phyloP scores from a whole-genome alignment of 305 asterid species.

The Rubia tinctorum region DNA sequence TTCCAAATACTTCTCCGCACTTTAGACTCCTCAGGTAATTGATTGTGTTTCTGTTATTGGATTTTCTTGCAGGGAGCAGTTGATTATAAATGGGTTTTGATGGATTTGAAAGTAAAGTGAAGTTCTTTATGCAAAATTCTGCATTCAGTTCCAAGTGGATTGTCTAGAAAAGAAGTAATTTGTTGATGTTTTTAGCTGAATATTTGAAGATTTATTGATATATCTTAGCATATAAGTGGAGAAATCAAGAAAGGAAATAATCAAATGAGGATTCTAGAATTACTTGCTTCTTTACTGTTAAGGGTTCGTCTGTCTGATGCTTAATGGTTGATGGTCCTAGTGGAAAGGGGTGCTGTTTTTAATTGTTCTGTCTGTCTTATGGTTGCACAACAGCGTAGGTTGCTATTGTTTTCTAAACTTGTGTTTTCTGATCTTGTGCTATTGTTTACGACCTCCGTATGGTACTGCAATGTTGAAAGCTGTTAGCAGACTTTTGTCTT shows the following conservation, averaged over 20 bases:
- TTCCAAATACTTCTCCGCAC: conserved; percentile 46
- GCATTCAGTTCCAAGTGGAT: not conserved
- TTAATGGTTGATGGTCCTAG: too few relatives aligned
- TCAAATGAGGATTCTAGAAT: not conserved
- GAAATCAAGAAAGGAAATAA: not conserved
- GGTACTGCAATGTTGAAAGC: too few relatives aligned
- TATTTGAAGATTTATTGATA: not conserved
- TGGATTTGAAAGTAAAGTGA: not conserved
- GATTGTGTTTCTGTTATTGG: not conserved
- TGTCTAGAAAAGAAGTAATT: not conserved
- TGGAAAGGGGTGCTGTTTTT: too few relatives aligned
- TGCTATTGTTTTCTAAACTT: too few relatives aligned
- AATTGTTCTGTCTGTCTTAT: too few relatives aligned
- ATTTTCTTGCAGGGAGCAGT: not conserved
- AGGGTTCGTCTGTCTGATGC: too few relatives aligned
- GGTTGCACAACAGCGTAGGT: too few relatives aligned
- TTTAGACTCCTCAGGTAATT: conserved; percentile 18
- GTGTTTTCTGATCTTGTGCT: too few relatives aligned
- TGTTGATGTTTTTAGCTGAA: not conserved
- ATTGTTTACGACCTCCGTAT: too few relatives aligned
- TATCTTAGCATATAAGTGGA: not conserved
- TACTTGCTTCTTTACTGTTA: too few relatives aligned
- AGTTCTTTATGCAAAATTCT: not conserved
- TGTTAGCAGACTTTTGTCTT: too few relatives aligned
- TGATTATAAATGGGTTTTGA: not conserved